A percentile compares a stretch with the other conserved stretches of the same genome.
Evolutionary conservation across 768 basidiomycete species (phyloP).

Genomic region (Boletus reticulatus): DNA sequence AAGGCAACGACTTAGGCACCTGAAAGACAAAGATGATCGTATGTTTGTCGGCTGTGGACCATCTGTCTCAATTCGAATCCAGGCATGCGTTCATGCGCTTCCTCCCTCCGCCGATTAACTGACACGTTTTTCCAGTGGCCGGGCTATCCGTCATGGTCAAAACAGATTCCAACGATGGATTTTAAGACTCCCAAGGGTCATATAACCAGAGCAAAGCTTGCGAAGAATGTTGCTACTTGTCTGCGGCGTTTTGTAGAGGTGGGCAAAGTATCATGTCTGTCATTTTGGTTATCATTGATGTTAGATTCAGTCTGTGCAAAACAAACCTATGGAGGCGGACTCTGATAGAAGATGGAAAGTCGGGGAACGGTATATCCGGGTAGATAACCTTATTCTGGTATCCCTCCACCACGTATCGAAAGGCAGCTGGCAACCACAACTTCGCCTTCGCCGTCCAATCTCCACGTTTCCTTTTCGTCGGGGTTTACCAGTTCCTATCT

Average conservation of each 20-base stretch:
- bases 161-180: constrained; percentile 81
- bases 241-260: constrained; percentile 67
- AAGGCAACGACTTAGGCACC: constrained; percentile 53
- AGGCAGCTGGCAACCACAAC: constrained; percentile 80
- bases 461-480: neutral
- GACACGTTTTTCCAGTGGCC: constrained; percentile 56
- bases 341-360: constrained; percentile 61
- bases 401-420: constrained; percentile 82
- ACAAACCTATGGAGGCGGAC: constrained; percentile 59
- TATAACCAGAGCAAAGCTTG: constrained; percentile 73
- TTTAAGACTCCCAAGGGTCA: constrained; percentile 76
- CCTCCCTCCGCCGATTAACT: neutral
- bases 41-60: constrained; percentile 76
- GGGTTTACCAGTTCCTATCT: neutral
- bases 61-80: constrained; percentile 75
- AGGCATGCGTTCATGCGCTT: constrained; percentile 41
- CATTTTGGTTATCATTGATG: constrained; percentile 1
- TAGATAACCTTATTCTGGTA: constrained; percentile 70
- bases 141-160: constrained; percentile 73
- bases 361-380: constrained; percentile 51
- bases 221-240: constrained; percentile 78
- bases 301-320: constrained; percentile 44
- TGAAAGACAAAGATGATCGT: constrained; percentile 56
- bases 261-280: constrained; percentile 12
- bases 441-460: constrained; percentile 43